phyloP scores from a whole-genome alignment of 2,329 filamentous ascomycete genomes.

The Pseudodiploospora longispora region DNA sequence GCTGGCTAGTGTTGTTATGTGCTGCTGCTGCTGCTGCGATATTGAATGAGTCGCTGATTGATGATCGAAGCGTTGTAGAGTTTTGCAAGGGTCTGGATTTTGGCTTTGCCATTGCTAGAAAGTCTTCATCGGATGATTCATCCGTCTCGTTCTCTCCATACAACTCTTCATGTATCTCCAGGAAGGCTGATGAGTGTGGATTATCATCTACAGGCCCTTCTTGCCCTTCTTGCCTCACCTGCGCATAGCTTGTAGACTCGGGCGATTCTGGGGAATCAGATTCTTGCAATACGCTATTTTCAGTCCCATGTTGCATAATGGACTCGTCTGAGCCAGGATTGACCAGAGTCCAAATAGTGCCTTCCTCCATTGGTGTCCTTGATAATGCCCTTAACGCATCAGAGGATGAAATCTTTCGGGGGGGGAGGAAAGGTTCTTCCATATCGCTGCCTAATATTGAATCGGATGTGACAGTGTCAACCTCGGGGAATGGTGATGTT shows the following conservation, averaged over 20 bases:
- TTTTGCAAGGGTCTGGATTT: conserved; percentile 14
- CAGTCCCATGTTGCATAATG: conserved; percentile 9
- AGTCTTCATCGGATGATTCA: conserved; percentile 28
- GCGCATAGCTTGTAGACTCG: neutral
- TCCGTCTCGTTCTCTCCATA: conserved; percentile 15
- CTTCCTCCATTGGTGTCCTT: conserved; percentile 41
- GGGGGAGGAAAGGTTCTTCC: conserved; percentile 33
- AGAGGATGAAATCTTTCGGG: conserved; percentile 48
- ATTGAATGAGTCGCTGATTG: neutral
- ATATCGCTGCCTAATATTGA: conserved; percentile 30
- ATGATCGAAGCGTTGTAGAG: neutral
- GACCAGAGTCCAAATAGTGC: conserved; percentile 43
- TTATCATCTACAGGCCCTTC: too few relatives aligned
- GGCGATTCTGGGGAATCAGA: neutral
- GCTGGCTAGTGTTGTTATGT: neutral
- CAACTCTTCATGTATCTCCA: neutral
- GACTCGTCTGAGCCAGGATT: conserved; percentile 25
- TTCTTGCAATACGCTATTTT: neutral
- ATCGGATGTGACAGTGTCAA: conserved; percentile 19
- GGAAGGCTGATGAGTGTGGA: neutral
- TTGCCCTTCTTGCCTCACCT: neutral
- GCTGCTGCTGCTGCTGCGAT: neutral
- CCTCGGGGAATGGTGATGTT: conserved; percentile 15
- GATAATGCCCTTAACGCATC: conserved; percentile 46
- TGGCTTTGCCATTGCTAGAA: conserved; percentile 31